phyloP scores from a whole-genome alignment of 176 grass and related monocot genomes.

The Oryza brachyantha region DNA sequence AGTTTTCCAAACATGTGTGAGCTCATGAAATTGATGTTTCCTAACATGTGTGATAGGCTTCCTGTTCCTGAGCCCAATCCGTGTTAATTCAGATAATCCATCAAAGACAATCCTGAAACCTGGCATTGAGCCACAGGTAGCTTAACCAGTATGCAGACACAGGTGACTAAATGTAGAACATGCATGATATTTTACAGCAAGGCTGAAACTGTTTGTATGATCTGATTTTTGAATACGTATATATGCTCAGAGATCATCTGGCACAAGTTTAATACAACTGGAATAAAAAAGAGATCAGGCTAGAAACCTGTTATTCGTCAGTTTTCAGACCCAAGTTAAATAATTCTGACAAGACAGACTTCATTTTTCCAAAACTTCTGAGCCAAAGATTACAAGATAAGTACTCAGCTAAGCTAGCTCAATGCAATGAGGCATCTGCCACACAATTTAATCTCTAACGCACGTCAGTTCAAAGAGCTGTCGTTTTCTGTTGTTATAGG shows the following conservation, averaged over 20 bases:
- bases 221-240: not conserved
- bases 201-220: not conserved
- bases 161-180: not conserved
- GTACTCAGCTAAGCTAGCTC: not conserved
- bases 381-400: not conserved
- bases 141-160: not conserved
- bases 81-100: conserved; percentile 3
- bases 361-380: not conserved
- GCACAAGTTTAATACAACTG: not conserved
- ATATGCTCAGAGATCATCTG: not conserved
- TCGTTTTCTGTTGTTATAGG: conserved; percentile 39
- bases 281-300: not conserved
- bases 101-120: not conserved
- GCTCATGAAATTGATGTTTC: not conserved
- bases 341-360: not conserved
- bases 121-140: not conserved
- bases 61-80: conserved; percentile 4
- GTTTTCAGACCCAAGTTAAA: not conserved
- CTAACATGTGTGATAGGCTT: not conserved
- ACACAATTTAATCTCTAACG: not conserved
- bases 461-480: not conserved
- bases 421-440: not conserved
- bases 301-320: not conserved
- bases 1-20: not conserved
- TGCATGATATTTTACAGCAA: not conserved